These are phyloP conservation scores for Helicostylum pulchrum DNA, from an alignment of 192 early-diverging fungal genomes.

Conservation along the genomic window DNA sequence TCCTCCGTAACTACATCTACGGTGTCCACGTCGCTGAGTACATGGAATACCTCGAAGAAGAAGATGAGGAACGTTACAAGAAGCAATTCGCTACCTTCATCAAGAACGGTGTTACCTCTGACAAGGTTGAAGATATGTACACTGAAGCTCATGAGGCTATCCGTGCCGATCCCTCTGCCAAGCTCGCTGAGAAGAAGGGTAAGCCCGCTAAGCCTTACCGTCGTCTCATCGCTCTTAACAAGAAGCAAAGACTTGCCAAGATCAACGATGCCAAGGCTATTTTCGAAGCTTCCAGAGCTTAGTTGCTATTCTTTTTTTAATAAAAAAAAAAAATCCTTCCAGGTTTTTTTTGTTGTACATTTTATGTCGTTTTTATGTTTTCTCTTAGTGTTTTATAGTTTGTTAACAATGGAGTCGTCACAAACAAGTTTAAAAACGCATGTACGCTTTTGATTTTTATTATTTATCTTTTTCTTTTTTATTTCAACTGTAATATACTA, in stretches of 20 bases:
- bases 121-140: conserved; percentile 95
- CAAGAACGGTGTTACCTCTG: conserved; percentile 79
- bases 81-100: conserved; percentile 92
- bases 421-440: no score
- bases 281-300: conserved; percentile 26
- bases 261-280: conserved; percentile 78
- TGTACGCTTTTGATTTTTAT: no score
- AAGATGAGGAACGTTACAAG: conserved; percentile 98
- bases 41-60: conserved; percentile 97
- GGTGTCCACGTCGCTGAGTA: conserved; percentile 97
- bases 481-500: no score
- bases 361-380: background rate
- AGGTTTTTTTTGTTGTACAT: conserved; percentile 1
- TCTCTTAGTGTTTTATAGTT: no score
- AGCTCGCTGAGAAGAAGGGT: conserved; percentile 71
- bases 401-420: no score
- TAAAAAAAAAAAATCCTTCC: conserved; percentile 1
- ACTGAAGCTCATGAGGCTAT: conserved; percentile 87
- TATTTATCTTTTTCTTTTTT: no score
- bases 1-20: conserved; percentile 94
- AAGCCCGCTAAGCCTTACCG: conserved; percentile 56
- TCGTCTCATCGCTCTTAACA: conserved; percentile 64
- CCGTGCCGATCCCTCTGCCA: conserved; percentile 77
- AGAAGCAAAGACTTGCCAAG: conserved; percentile 88
- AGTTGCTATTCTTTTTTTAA: conserved; percentile 2